phyloP scores from a whole-genome alignment of 257 asterid species.

The Nicotiana attenuata region DNA sequence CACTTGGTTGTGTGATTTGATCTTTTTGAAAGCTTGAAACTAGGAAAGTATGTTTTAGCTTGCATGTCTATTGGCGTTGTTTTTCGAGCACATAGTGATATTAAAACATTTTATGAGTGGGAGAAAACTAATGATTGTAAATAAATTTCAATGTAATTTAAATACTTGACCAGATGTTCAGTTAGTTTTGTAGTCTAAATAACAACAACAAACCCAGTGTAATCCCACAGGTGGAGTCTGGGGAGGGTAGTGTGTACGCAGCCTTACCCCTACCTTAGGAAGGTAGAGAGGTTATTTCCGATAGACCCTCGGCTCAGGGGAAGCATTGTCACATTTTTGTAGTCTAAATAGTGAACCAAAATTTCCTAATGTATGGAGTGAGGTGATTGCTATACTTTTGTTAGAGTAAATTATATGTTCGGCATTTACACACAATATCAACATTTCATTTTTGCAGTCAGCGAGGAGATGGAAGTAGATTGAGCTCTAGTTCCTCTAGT shows the following conservation, averaged over 20 bases:
- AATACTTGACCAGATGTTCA: not conserved
- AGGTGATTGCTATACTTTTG: not conserved
- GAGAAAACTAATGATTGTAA: not conserved
- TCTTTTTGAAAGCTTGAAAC: not conserved
- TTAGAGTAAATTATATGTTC: not conserved
- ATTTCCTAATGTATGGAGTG: not conserved
- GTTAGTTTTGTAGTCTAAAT: not conserved
- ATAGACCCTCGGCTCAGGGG: too few species aligned
- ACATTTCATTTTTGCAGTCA: slow-evolving; percentile 44
- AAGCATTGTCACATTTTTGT: not conserved
- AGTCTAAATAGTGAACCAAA: not conserved
- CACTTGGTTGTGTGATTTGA: not conserved
- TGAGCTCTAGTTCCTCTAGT: slow-evolving; percentile 24
- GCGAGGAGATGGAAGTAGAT: slow-evolving; percentile 42
- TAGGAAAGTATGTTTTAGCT: not conserved
- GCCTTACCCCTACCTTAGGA: too few species aligned
- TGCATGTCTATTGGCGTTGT: not conserved
- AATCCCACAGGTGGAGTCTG: too few species aligned
- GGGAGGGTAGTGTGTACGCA: too few species aligned
- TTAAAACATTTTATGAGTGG: not conserved
- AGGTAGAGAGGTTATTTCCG: too few species aligned
- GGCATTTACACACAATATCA: not conserved
- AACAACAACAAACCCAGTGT: too few species aligned
- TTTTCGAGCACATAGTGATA: not conserved
- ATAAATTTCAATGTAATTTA: not conserved